Base-by-base conservation (phyloP, 345 rosid genomes). In the Xanthoceras sorbifolium region DNA sequence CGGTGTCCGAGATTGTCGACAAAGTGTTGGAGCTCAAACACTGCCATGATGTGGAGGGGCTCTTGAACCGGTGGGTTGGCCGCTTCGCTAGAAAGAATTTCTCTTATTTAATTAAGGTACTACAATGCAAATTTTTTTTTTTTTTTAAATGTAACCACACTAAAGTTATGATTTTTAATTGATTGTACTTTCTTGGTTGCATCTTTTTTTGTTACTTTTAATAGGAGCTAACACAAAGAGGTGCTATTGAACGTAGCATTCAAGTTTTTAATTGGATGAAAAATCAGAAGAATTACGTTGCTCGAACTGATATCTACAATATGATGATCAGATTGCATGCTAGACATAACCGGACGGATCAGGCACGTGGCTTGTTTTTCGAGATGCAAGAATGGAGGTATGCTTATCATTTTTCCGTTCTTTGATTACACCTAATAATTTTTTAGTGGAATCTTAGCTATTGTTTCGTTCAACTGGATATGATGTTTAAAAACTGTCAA, bases 311-410 rank as follows among this genome's bases (percentile, higher is more conserved):
- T 84, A 87, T 94, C 1, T 94, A 94, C 77, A 94, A 90, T 80
- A 91, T 90, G 94, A 87, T 93, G 90, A 94, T 94, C 42, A 88
- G 97, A 82, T 86, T 94, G 69, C 95, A 88, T 55, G 95, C 90
- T 67, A 89, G 98, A 71, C 94, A 91, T 85, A 88, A 87, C 71
- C 83, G 79, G 81, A 87, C 74, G 1, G 98, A 94, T 73, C 92
- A 90, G 77, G 97, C 98, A 57, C 93, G 98, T 15, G 98, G 98
- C 17, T 86, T 94, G 79, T 93, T 94, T 83, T 94, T 94, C 48
- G 98, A 94, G 84, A 94, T 94, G 98, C 97, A 91, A 85, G 83
- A 93, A 79, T 93, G 94, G 95, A 90, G 97, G 98, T 92, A 71
- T 71, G 82, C 66, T 60, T 70, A 44, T 42, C 48, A 23, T 34